Conservation (phyloP, 495 filamentous ascomycete genomes). For the Diplogelasinospora grovesii region DNA sequence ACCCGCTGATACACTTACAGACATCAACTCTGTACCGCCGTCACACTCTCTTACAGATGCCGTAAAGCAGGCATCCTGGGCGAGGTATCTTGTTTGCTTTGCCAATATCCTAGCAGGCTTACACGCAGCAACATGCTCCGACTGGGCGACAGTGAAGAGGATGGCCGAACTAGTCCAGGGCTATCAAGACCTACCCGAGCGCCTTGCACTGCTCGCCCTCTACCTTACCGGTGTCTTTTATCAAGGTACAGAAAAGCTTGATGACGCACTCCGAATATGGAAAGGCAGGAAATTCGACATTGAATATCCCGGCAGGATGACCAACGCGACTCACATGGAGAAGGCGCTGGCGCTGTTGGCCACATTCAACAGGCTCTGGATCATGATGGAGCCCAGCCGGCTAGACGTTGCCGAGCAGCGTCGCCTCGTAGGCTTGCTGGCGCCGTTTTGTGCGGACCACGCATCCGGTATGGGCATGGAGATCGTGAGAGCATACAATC, state of each 20-base stretch:
- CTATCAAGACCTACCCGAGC: conserved; percentile 21
- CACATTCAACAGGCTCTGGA: conserved; percentile 73
- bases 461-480: conserved; percentile 67
- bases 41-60: conserved; percentile 38
- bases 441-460: conserved; percentile 59
- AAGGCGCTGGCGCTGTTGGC: conserved; percentile 72
- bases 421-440: conserved; percentile 55
- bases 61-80: conserved; percentile 35
- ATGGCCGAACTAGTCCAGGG: conserved; percentile 34
- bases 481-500: conserved; percentile 68
- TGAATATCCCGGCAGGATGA: conserved; percentile 29
- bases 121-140: conserved; percentile 36
- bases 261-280: conserved; percentile 59
- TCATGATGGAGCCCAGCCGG: conserved; percentile 60
- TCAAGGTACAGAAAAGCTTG: conserved; percentile 71
- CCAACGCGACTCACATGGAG: conserved; percentile 44
- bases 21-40: conserved; percentile 19
- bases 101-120: conserved; percentile 41
- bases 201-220: conserved; percentile 35
- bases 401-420: conserved; percentile 42
- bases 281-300: conserved; percentile 51
- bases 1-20: conserved; percentile 23
- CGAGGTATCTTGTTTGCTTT: conserved; percentile 38
- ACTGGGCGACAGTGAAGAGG: conserved; percentile 39
- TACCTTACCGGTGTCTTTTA: conserved; percentile 73